A percentile compares a stretch with the other conserved stretches of the same genome.
phyloP scores from a whole-genome alignment of 139 green algal species.

The Micractinium sp. region DNA sequence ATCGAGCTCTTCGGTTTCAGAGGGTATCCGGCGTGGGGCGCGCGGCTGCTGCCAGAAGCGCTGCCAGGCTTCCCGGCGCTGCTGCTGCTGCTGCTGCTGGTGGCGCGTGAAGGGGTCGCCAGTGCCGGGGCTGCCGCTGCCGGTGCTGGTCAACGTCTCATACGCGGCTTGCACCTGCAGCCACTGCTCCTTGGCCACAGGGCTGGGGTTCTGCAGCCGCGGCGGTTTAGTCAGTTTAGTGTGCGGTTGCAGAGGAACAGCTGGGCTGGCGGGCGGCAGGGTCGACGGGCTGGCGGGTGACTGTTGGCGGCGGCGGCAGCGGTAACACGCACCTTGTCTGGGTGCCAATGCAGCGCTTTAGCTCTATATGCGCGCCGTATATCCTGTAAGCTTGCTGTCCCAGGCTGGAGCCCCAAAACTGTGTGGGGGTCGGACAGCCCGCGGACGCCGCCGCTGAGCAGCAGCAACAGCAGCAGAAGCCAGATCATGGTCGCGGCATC shows the following conservation, averaged over 20 bases:
- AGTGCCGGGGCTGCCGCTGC: background rate
- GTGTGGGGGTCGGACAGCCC: no score
- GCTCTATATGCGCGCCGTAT: no score
- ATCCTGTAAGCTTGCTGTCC: no score
- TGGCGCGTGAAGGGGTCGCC: background rate
- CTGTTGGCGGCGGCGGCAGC: background rate
- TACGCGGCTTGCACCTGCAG: constrained; percentile 18
- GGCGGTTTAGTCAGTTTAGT: background rate
- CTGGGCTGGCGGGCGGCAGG: no score
- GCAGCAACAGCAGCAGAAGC: no score
- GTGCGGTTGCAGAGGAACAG: no score
- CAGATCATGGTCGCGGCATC: no score
- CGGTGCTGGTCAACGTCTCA: background rate
- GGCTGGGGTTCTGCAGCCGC: constrained; percentile 19
- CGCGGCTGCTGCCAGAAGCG: background rate
- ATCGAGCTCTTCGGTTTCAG: background rate
- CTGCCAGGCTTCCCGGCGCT: background rate
- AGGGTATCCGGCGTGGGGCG: background rate
- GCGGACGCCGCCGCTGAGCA: no score
- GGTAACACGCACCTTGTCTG: constrained; percentile 78
- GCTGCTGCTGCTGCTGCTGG: background rate
- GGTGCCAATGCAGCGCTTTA: constrained; percentile 56
- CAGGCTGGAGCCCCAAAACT: no score
- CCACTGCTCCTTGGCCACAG: background rate
- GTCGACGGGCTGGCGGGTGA: no score